phyloP scores from a whole-genome alignment of 2,329 filamentous ascomycete species.

The Pseudogymnoascus sp. region DNA sequence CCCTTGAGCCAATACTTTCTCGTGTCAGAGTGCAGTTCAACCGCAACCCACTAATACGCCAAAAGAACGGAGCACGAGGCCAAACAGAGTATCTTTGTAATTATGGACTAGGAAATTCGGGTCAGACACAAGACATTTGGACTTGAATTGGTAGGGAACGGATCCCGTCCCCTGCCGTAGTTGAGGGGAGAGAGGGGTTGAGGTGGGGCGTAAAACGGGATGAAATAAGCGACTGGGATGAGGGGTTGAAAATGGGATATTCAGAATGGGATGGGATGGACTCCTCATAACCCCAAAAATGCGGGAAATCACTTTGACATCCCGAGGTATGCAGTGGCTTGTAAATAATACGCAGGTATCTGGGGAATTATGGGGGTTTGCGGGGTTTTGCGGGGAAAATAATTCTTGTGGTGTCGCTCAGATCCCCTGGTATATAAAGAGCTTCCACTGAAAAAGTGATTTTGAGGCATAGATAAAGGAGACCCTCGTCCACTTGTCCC shows the following conservation, averaged over 20 bases:
- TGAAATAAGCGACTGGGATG: not conserved
- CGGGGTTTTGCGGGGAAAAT: not conserved
- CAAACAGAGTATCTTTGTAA: not conserved
- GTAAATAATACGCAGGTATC: not conserved
- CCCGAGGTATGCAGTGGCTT: not conserved
- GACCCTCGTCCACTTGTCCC: not conserved
- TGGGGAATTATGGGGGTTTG: not conserved
- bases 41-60: not conserved
- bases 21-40: not conserved
- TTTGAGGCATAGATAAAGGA: not conserved
- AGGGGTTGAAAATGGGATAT: not conserved
- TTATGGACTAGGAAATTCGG: not conserved
- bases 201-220: not conserved
- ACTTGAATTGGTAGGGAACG: not conserved
- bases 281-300: not conserved
- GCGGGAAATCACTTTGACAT: not conserved
- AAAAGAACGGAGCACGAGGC: not conserved
- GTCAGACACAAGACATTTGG: not conserved
- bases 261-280: not conserved
- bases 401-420: not conserved
- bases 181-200: not conserved
- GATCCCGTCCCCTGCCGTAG: not conserved
- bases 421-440: not conserved
- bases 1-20: not conserved
- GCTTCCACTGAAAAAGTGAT: not conserved